Evolutionary conservation across 495 filamentous ascomycete species (phyloP), one percentile per base, ranked within the genome.

Genomic region (Hypoxylon trugodes): DNA sequence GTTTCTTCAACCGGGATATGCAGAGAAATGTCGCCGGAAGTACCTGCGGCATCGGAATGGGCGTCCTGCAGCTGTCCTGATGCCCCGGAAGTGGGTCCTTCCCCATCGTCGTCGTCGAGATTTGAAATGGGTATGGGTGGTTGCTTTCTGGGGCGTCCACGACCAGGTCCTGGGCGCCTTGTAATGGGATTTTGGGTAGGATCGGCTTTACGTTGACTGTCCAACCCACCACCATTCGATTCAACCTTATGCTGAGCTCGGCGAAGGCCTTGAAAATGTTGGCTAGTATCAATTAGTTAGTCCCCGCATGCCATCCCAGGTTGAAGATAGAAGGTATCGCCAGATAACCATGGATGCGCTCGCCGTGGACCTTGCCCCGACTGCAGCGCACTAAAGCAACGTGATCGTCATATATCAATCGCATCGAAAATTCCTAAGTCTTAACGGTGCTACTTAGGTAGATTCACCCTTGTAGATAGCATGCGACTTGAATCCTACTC

Each of bases 191-290:
- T 82, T 24, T 65, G 15, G 3, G 72, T 74, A 16, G 80, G 79
- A 59, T 81, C 79, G 35, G 60, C n/a, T 49, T 66, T 76, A 36
- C 76, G 63, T 12, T 74, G 63, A 6, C 38, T 53, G 33, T 65
- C 66, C 21, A 42, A 8, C n/a, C n/a, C n/a, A 15, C 33, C 19
- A 22, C 65, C 64, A 47, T 65, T 72, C 5, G 63, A 12, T 10
- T 81, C 80, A n/a, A 70, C 48, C 58, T 82, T 82, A 47, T 77
- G 71, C 45, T 80, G 76, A 13, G 79, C 75, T 18, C 80, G 67
- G 19, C 80, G 71, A 9, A 82, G 76, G 12, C 80, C 80, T 51
- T 82, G 80, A 49, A 81, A 82, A 53, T 82, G 80, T 69, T 82
- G 80, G 24, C 80, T 82, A 68, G 18, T 12, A 43, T 16, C 41